A percentile compares a stretch with the other conserved stretches of the same genome.
Evolutionary conservation across 2,329 filamentous ascomycete species (phyloP).

Genomic region (Lasiodiplodia gonubiensis): DNA sequence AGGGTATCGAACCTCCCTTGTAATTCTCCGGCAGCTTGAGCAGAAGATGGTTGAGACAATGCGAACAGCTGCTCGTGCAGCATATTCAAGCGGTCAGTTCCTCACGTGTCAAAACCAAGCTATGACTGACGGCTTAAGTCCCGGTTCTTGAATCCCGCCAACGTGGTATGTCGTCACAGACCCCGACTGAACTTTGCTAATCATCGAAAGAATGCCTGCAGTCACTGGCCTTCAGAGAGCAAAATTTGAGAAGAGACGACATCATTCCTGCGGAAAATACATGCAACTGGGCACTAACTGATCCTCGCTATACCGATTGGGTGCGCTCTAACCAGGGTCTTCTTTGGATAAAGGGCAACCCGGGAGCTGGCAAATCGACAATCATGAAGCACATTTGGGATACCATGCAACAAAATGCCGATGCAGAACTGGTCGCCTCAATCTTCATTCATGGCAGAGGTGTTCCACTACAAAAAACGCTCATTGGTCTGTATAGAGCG

Average conservation of each 20-base stretch:
- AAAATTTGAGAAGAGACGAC: not conserved
- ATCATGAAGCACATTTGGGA: not conserved
- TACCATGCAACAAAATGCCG: not conserved
- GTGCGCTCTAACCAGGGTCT: not conserved
- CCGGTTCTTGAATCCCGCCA: not conserved
- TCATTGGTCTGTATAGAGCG: not conserved
- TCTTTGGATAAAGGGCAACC: conserved; percentile 3
- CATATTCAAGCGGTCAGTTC: not conserved
- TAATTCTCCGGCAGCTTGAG: not conserved
- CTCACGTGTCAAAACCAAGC: too few species aligned
- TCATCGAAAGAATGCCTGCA: not conserved
- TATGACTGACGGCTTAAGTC: too few species aligned
- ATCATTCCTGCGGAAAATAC: not conserved
- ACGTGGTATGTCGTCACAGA: not conserved
- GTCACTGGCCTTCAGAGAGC: not conserved
- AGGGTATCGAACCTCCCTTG: not conserved
- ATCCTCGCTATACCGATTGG: not conserved
- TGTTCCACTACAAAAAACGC: not conserved
- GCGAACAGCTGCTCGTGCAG: not conserved
- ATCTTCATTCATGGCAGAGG: not conserved
- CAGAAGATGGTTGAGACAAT: too few species aligned
- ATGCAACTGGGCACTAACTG: not conserved
- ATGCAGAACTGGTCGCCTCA: not conserved
- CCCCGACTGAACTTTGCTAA: not conserved
- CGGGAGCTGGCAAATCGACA: not conserved